phyloP scores from a whole-genome alignment of 176 grass and related monocot species.

The Elymus sibiricus region DNA sequence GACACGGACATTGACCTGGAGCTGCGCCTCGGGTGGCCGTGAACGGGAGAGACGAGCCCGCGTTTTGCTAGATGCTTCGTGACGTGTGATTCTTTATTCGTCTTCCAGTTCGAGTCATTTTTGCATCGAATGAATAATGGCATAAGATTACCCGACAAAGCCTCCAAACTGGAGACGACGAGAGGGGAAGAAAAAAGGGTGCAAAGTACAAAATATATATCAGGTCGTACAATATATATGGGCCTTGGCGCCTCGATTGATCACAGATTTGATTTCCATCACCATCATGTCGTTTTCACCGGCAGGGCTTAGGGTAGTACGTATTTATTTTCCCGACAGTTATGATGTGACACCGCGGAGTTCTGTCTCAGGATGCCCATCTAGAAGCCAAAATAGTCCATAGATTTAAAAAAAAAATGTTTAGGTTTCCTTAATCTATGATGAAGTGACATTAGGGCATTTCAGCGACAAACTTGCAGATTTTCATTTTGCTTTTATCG shows the following conservation, averaged over 20 bases:
- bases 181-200: background rate
- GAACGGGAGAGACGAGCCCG: background rate
- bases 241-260: background rate
- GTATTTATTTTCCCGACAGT: conserved; percentile 23
- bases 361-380: background rate
- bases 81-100: conserved; percentile 30
- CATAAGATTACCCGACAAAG: background rate
- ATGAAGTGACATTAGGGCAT: background rate
- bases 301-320: background rate
- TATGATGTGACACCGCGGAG: conserved; percentile 12
- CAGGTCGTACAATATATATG: conserved; percentile 21
- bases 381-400: background rate
- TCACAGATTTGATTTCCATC: background rate
- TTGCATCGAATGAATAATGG: conserved; percentile 28
- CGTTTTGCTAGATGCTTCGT: background rate
- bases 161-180: background rate
- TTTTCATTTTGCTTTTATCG: background rate
- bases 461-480: background rate
- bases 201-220: background rate
- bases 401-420: no score
- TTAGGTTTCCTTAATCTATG: background rate
- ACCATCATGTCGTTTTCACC: conserved; percentile 17
- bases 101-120: conserved; percentile 18
- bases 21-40: conserved; percentile 55
- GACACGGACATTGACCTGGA: conserved; percentile 53